These are phyloP conservation scores for Cyathus striatus DNA, from an alignment of 768 basidiomycete species.

Conservation along the genomic window DNA sequence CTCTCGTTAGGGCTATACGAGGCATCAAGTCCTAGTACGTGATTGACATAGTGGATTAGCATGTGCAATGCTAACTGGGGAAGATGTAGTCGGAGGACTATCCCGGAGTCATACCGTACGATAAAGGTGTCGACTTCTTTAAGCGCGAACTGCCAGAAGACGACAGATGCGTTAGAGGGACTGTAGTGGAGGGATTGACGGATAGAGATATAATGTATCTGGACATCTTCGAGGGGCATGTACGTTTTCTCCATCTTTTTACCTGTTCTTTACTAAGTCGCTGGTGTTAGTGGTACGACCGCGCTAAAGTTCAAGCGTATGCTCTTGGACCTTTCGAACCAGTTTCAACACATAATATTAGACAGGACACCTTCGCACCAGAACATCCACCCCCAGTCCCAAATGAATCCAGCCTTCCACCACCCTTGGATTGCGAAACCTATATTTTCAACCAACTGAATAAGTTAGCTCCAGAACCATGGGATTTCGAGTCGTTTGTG, in stretches of 20 bases:
- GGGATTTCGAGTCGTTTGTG: conserved; percentile 84
- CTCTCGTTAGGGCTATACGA: conserved; percentile 59
- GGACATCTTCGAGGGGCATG: conserved; percentile 81
- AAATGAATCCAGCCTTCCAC: conserved; percentile 20
- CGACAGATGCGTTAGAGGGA: conserved; percentile 73
- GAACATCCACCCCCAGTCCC: conserved; percentile 37
- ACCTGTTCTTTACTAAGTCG: too few relatives aligned
- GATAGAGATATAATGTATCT: conserved; percentile 57
- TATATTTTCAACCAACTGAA: conserved; percentile 61
- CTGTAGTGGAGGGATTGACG: conserved; percentile 70
- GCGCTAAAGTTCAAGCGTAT: conserved; percentile 48
- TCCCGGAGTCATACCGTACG: conserved; percentile 72
- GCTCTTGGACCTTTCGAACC: conserved; percentile 42
- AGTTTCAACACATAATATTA: conserved; percentile 24
- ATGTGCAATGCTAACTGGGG: too few relatives aligned
- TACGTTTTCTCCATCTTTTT: conserved; percentile 24
- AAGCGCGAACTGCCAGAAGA: conserved; percentile 46
- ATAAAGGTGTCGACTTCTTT: conserved; percentile 41
- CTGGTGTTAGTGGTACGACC: conserved; percentile 62
- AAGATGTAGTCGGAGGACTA: conserved; percentile 62
- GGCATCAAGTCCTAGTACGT: conserved; percentile 71
- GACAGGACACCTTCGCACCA: conserved; percentile 32
- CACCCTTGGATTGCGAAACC: conserved; percentile 49
- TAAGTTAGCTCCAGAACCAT: conserved; percentile 53
- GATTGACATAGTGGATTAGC: too few relatives aligned